Evolutionary conservation across 2,329 filamentous ascomycete species (phyloP).

Genomic region (Nemania abortiva): DNA sequence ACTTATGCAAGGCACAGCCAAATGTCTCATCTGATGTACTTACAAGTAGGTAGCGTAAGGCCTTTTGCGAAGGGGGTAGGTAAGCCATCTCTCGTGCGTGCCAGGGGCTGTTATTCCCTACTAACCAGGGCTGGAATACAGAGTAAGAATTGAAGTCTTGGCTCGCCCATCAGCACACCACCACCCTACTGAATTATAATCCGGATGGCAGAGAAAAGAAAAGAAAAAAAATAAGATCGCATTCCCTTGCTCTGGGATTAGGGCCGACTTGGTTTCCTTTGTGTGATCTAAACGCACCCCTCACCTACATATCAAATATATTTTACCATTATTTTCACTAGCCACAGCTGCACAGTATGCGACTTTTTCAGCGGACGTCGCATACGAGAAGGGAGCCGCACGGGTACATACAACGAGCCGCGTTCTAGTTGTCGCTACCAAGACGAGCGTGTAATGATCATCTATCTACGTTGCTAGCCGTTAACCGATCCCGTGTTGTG

Average conservation of each 20-base stretch:
- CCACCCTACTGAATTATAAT: not conserved
- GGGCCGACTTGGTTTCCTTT: conserved; percentile 18
- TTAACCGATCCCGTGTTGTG: not conserved
- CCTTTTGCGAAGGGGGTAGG: not conserved
- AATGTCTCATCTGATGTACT: conserved; percentile 4
- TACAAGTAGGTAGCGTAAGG: not conserved
- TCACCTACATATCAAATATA: not conserved
- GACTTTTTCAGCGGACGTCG: not conserved
- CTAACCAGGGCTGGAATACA: conserved; percentile 9
- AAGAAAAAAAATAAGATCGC: conserved; percentile 13
- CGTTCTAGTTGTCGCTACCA: not conserved
- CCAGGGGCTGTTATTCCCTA: conserved; percentile 8
- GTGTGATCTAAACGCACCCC: conserved; percentile 27
- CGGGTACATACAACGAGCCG: conserved; percentile 1
- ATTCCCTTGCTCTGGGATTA: conserved; percentile 22
- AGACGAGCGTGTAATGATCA: conserved; percentile 4
- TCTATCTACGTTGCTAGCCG: not conserved
- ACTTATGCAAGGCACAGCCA: not conserved
- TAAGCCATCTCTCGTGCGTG: not conserved
- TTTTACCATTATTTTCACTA: conserved; percentile 15
- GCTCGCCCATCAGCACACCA: conserved; percentile 23
- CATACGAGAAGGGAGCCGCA: conserved; percentile 18
- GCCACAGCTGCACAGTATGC: conserved; percentile 35
- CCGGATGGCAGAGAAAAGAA: not conserved
- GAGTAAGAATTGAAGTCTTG: conserved; percentile 25